Evolutionary conservation across 192 early-diverging fungal species (phyloP), one percentile per base, ranked within the genome.

Genomic region (Podila verticillata): DNA sequence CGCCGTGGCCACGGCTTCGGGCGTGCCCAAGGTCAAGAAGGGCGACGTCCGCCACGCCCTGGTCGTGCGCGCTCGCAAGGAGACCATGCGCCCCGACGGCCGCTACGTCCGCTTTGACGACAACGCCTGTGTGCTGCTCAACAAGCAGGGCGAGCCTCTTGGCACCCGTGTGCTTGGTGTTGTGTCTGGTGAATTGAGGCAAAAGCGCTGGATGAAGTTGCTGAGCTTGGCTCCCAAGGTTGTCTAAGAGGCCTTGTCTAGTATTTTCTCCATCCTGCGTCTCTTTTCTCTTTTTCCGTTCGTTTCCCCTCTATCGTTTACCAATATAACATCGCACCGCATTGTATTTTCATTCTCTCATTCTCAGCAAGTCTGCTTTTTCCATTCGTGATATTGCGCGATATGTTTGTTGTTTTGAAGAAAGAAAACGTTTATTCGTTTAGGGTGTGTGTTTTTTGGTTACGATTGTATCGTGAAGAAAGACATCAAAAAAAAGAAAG

Each of bases 191-290:
- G 97, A 99, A 85, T 85, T 95, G 57, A 88, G 96, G 72, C 92
- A 93, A 85, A 98, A 97, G 90, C 91, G 94, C 74, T 97, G 96
- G 96, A 91, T 95, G 81, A 99, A 99, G 89, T 89, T 98, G 35
- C 90, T 94, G 58, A 93, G 95, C 57, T 89, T 99, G 78, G 97
- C 97, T 13, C 96, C 96, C 61, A 92, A 92, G 81, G 91, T 98
- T 51, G 87, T 97, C 35, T 96, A 88, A 89, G 71, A 3, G 6
- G 34, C 35, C 17, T 35, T 17, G 12, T 29, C n/a, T n/a, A n/a
- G n/a, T n/a, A n/a, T n/a, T n/a, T n/a, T n/a, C n/a, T n/a, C n/a
- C n/a, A n/a, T n/a, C n/a, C n/a, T n/a, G n/a, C 9, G 36, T 39
- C 8, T 39, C 8, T 12, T 39, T 39, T 12, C 36, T 12, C 34